A percentile compares a stretch with the other conserved stretches of the same genome.
Conservation (phyloP, 805 yeast species). For the Alloascoidea africana region DNA sequence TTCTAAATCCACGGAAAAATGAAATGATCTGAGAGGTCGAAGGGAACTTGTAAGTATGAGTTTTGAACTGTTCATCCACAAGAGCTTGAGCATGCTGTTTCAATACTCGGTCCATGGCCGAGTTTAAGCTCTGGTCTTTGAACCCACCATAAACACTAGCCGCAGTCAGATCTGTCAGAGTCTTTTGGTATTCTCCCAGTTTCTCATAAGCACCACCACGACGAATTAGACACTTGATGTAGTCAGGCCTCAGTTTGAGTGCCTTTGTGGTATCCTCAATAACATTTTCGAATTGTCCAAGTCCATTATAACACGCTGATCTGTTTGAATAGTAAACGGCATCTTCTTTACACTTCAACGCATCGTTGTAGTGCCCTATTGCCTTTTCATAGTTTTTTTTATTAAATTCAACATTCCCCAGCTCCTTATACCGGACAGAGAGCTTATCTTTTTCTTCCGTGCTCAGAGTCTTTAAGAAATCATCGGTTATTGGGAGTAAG, state of each 20-base stretch:
- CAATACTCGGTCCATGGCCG: slow-evolving; percentile 75
- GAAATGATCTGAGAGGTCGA: slow-evolving; percentile 74
- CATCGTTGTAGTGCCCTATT: slow-evolving; percentile 62
- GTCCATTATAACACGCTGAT: slow-evolving; percentile 87
- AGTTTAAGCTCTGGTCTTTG: slow-evolving; percentile 62
- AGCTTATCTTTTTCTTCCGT: slow-evolving; percentile 13
- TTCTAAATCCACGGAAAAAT: slow-evolving; percentile 13
- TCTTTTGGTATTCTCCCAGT: slow-evolving; percentile 62
- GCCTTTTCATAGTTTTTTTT: slow-evolving; percentile 60
- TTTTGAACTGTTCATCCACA: slow-evolving; percentile 42
- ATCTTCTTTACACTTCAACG: slow-evolving; percentile 61
- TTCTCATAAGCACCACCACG: slow-evolving; percentile 88
- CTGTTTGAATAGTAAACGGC: slow-evolving; percentile 90
- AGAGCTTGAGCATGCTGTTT: slow-evolving; percentile 63
- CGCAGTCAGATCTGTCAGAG: slow-evolving; percentile 85
- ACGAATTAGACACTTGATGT: slow-evolving; percentile 81
- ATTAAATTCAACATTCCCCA: slow-evolving; percentile 75
- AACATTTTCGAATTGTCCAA: slow-evolving; percentile 68
- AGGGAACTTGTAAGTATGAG: slow-evolving; percentile 45
- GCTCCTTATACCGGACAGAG: slow-evolving; percentile 69
- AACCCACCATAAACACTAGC: slow-evolving; percentile 76
- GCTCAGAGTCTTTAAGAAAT: slow-evolving; percentile 10
- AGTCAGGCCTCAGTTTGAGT: slow-evolving; percentile 72
- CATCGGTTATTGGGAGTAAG: slow-evolving; percentile 19
- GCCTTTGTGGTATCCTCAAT: slow-evolving; percentile 82